Evolutionary conservation across 208 protist species (phyloP).

Genomic region (Trypanosoma grayi): DNA sequence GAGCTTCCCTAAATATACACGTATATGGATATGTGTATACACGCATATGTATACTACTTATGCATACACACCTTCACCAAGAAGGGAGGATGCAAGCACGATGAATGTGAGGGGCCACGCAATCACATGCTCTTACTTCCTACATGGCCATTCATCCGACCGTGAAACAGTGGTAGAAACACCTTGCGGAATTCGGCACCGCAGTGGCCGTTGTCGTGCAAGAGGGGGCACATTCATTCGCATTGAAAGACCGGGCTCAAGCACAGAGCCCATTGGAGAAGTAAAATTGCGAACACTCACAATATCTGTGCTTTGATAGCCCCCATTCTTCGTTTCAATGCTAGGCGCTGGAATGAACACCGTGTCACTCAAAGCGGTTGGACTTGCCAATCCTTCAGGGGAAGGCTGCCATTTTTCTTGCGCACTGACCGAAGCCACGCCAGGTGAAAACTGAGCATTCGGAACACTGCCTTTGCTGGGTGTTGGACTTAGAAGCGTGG

Average conservation of each 20-base stretch:
- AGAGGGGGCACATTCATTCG: conserved; percentile 16
- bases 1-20: no score
- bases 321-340: background rate
- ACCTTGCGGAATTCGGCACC: background rate
- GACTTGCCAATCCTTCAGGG: background rate
- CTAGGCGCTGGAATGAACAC: no score
- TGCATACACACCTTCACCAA: no score
- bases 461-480: background rate
- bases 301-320: background rate
- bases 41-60: no score
- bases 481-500: background rate
- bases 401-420: background rate
- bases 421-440: background rate
- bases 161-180: background rate
- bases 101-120: no score
- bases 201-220: conserved; percentile 6
- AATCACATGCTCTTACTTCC: background rate
- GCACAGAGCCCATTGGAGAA: background rate
- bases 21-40: no score
- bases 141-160: background rate
- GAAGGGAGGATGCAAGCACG: no score
- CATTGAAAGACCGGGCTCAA: background rate
- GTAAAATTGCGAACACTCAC: conserved; percentile 12
- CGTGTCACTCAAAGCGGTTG: no score
- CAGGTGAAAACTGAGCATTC: background rate